Evolutionary conservation across 2,329 filamentous ascomycete species (phyloP), one percentile per base, ranked within the genome.

Genomic region (Trichoderma atrobrunneum): DNA sequence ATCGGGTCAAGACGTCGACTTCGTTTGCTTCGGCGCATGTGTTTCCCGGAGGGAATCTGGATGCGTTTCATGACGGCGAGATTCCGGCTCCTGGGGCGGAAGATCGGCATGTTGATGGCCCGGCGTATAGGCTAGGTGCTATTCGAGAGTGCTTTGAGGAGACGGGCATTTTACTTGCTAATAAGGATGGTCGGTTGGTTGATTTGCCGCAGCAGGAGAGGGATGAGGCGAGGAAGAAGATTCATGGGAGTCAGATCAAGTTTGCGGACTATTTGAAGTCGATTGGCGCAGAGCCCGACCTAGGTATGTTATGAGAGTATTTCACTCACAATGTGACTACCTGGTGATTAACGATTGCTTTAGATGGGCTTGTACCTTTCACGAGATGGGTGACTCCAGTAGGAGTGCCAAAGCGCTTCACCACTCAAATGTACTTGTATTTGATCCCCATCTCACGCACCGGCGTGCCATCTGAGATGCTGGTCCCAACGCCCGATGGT

Each of bases 381-480:
- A 97, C 95, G 0, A 89, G 93, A 69, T 98, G 96, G 96, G 87
- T 98, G 71, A 98, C 96, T 3, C 95, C 95, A 0, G 81, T 85
- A 0, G 89, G 88, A 73, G 84, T 91, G 1, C 88, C 90, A 0
- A 93, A 91, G 76, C 88, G 96, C 60, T 99, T 97, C 83, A 93
- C 93, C 0, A 98, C 95, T 0, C 95, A 98, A 79, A 98, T 98
- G 95, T 99, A 98, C 82, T 81, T 98, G 12, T 97, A 97, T 82
- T 91, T 97, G 81, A 86, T 98, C 3, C 94, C 94, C 0, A 82
- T 80, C 1, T 77, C 77, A 66, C 75, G 74, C 16, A 68, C 91
- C 12, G 80, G 82, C n/a, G 73, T 75, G 7, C 78, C 81, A 2
- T 79, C 81, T 3, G 87, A 87, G 78, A 89, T 86, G 75, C 85